Evolutionary conservation across 352 stramenopile genomes (phyloP).

Genomic region (Globisporangium emineosum): DNA sequence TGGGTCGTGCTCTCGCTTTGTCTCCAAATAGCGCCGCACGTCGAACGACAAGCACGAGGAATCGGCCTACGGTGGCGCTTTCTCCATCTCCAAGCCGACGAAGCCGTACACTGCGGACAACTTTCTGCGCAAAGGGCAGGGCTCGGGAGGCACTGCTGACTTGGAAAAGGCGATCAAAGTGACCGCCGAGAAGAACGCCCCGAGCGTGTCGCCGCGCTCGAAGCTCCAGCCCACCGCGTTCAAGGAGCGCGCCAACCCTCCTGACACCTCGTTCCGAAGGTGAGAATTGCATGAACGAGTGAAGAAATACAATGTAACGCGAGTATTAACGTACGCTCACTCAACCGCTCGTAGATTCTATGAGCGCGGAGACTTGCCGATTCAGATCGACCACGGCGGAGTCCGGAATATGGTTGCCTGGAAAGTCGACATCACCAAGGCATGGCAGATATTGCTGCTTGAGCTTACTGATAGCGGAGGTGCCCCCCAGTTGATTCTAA

Average conservation of each 20-base stretch:
- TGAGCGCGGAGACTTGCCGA: constrained; percentile 93
- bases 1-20: background rate
- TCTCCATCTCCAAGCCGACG: constrained; percentile 90
- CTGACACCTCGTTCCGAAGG: constrained; percentile 81
- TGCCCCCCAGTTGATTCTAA: too few relatives aligned
- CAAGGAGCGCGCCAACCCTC: constrained; percentile 92
- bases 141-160: constrained; percentile 81
- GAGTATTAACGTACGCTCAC: too few relatives aligned
- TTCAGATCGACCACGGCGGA: constrained; percentile 96
- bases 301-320: too few relatives aligned
- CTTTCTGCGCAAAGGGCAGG: constrained; percentile 91
- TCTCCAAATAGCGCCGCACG: constrained; percentile 42
- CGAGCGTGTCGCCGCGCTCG: constrained; percentile 35
- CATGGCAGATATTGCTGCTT: constrained; percentile 15
- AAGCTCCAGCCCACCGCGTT: constrained; percentile 82
- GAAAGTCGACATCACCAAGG: constrained; percentile 95
- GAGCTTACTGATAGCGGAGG: too few relatives aligned
- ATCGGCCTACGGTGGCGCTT: constrained; percentile 68
- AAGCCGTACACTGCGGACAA: constrained; percentile 79
- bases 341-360: constrained; percentile 91
- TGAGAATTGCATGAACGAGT: constrained; percentile 11
- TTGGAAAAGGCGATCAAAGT: constrained; percentile 51
- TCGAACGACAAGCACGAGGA: constrained; percentile 75
- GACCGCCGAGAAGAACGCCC: constrained; percentile 31
- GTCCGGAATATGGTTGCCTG: constrained; percentile 95